These are phyloP conservation scores for Ustilago loliicola DNA, from an alignment of 1,284 basidiomycete genomes.

Conservation along the genomic window DNA sequence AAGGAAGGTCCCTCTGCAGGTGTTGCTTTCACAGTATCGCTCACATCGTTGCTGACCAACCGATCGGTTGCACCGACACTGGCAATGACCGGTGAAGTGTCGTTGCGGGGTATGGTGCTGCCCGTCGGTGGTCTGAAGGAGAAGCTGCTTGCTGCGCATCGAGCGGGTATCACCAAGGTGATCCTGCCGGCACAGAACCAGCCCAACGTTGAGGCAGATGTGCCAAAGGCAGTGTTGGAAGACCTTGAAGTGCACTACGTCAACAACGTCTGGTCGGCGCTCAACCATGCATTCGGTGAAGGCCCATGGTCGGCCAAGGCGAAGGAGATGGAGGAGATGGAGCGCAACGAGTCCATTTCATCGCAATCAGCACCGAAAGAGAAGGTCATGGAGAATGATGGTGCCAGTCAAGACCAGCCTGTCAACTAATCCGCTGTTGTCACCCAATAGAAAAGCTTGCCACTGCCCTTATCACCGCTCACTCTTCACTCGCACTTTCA, in stretches of 20 bases:
- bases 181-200: slow-evolving; percentile 68
- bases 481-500: neutral
- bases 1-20: slow-evolving; percentile 98
- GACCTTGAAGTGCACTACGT: slow-evolving; percentile 69
- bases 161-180: slow-evolving; percentile 64
- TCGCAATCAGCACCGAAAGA: slow-evolving; percentile 17
- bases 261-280: slow-evolving; percentile 66
- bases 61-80: slow-evolving; percentile 61
- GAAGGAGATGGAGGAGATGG: slow-evolving; percentile 57
- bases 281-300: slow-evolving; percentile 68
- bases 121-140: slow-evolving; percentile 70
- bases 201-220: slow-evolving; percentile 69
- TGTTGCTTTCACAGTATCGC: slow-evolving; percentile 89
- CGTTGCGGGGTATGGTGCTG: slow-evolving; percentile 68
- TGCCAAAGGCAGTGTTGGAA: slow-evolving; percentile 65
- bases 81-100: slow-evolving; percentile 70
- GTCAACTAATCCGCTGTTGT: slow-evolving; percentile 35
- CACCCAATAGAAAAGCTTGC: neutral
- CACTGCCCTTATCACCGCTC: slow-evolving; percentile 18
- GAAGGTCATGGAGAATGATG: slow-evolving; percentile 46
- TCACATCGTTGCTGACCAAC: slow-evolving; percentile 83
- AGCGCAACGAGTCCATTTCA: slow-evolving; percentile 37
- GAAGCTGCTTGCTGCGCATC: slow-evolving; percentile 69
- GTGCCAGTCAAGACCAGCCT: slow-evolving; percentile 55
- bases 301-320: slow-evolving; percentile 66